A percentile compares a stretch with the other conserved stretches of the same genome.
phyloP scores from a whole-genome alignment of 139 green algal species.

The Chlorella sorokiniana region DNA sequence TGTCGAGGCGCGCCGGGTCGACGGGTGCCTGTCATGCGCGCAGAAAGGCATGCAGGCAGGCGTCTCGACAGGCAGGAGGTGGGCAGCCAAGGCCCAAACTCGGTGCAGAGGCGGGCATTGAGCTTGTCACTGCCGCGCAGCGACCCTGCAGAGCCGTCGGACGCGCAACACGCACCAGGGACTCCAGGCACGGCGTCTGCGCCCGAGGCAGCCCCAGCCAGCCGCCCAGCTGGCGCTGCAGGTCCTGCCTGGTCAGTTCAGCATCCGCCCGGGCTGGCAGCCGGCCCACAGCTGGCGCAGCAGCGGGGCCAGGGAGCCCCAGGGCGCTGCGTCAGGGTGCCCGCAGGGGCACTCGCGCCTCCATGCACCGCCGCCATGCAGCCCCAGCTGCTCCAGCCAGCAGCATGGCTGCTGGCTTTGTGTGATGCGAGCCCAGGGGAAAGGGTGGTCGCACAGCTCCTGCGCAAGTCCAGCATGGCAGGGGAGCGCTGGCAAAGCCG shows the following conservation, averaged over 20 bases:
- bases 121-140: not conserved
- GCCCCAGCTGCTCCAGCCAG: slow-evolving; percentile 7
- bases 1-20: not conserved
- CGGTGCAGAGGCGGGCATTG: not conserved
- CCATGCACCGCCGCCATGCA: not conserved
- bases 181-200: slow-evolving; percentile 1
- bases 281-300: not conserved
- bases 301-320: slow-evolving; percentile 3
- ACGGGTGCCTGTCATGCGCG: not conserved
- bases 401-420: slow-evolving; percentile 1
- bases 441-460: slow-evolving; percentile 15
- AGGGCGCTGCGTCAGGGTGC: not conserved
- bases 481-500: too few species aligned
- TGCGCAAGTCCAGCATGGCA: not conserved
- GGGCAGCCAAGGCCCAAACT: too few species aligned
- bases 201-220: slow-evolving; percentile 5
- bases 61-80: not conserved
- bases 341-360: slow-evolving; percentile 9
- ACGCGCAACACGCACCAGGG: not conserved
- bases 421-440: not conserved
- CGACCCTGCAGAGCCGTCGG: not conserved
- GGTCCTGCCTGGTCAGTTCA: not conserved
- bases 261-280: not conserved
- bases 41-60: not conserved
- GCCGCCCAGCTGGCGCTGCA: not conserved